These are phyloP conservation scores for Senecio squalidus DNA, from an alignment of 140 eudicot genomes.

Conservation along the genomic window DNA sequence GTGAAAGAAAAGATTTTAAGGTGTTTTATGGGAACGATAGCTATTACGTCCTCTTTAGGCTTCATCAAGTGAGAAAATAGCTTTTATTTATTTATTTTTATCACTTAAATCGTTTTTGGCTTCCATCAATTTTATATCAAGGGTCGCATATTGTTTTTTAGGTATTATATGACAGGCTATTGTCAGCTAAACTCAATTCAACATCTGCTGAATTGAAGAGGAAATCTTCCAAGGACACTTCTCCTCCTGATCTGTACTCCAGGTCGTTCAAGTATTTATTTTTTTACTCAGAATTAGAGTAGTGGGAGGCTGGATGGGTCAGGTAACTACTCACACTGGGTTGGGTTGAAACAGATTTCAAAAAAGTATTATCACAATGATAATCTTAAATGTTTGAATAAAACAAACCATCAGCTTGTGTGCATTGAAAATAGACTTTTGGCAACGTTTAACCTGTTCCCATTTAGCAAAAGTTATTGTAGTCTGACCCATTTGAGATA, in stretches of 20 bases:
- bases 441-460: background rate
- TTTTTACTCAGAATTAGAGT: too few relatives aligned
- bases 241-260: slow-evolving; percentile 60
- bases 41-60: slow-evolving; percentile 78
- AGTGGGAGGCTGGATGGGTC: too few relatives aligned
- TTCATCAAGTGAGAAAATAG: slow-evolving; percentile 67
- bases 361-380: too few relatives aligned
- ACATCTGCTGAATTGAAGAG: slow-evolving; percentile 58
- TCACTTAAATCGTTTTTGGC: background rate
- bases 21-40: slow-evolving; percentile 85
- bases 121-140: slow-evolving; percentile 6
- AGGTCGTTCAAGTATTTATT: slow-evolving; percentile 40
- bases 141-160: slow-evolving; percentile 25
- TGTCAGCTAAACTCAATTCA: slow-evolving; percentile 61
- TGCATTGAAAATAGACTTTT: too few relatives aligned
- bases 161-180: slow-evolving; percentile 72
- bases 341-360: too few relatives aligned
- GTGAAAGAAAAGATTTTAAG: slow-evolving; percentile 38
- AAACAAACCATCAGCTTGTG: too few relatives aligned
- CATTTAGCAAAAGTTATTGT: background rate
- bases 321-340: too few relatives aligned
- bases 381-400: too few relatives aligned
- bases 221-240: slow-evolving; percentile 48
- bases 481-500: background rate
- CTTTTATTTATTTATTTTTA: background rate